Base-by-base conservation (phyloP, 495 filamentous ascomycete species). In the Penicillium malachiteum region DNA sequence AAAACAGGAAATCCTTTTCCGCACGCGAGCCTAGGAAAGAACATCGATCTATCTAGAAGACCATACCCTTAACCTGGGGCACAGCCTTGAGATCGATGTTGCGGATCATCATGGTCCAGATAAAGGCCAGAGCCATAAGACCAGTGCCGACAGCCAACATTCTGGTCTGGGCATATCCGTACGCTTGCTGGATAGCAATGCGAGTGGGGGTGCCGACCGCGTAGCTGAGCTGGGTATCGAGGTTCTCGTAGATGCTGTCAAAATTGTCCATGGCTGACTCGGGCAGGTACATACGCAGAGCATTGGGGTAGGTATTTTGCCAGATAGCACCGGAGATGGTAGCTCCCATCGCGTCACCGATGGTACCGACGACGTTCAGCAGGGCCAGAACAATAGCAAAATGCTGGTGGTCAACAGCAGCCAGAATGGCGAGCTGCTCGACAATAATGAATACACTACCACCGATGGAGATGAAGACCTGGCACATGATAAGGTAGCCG, bases 401-500 rank as follows among this genome's bases (percentile, higher is more conserved):
- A 56, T 87, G 71, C 55, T 88, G 75, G 52, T 90, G 88, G 2
- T 76, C 68, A 0, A 78, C 74, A 1, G 80, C 82, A 10, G 87
- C 85, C 78, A 89, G 80, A 66, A 82, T 79, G 8, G 85, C 82
- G 30, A 89, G 81, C 60, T 89, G 81, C 63, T 84, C 81, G 55
- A 68, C 71, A 64, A 89, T 83, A 44, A 89, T 61, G 26, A 84
- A 67, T 3, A 76, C 78, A 37, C 79, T 73, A 21, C 83, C 85
- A 39, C 76, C 74, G 39, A 90, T 77, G 21, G 86, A 81, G 60
- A 88, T 87, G 67, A 88, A 82, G 64, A 90, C 85, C 62, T 90
- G 84, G 59, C 80, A 85, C 81, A 88, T 87, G 60, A 88, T 71
- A 39, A 90, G 74, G 65, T 84, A 87, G 17, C 84, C 85, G 34